phyloP scores from a whole-genome alignment of 2,329 filamentous ascomycete species.

The Madurella fahalii region DNA sequence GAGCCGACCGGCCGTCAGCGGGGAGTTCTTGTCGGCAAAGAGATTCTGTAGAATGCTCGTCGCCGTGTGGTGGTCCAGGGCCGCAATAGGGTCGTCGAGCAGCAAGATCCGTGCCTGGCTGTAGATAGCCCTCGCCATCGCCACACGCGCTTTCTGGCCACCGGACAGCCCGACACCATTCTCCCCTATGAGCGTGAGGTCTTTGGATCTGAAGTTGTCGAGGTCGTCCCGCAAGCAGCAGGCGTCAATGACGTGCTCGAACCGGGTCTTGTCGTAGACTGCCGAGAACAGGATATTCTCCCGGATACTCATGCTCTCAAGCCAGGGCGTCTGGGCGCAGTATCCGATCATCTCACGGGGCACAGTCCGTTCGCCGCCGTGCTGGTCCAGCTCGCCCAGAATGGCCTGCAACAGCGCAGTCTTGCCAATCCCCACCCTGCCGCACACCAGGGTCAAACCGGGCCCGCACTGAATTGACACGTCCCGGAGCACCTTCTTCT shows the following conservation, averaged over 20 bases:
- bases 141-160: slow-evolving; percentile 60
- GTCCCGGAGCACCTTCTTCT: slow-evolving; percentile 46
- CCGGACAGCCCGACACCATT: slow-evolving; percentile 61
- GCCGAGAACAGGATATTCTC: slow-evolving; percentile 61
- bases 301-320: slow-evolving; percentile 61
- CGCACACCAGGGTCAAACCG: slow-evolving; percentile 54
- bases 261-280: slow-evolving; percentile 52
- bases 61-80: slow-evolving; percentile 59
- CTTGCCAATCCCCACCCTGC: slow-evolving; percentile 59
- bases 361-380: slow-evolving; percentile 44
- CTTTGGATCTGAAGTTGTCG: slow-evolving; percentile 51
- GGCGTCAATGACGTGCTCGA: slow-evolving; percentile 57
- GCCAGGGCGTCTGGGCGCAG: slow-evolving; percentile 59
- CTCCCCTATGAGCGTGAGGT: slow-evolving; percentile 57
- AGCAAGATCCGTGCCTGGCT: slow-evolving; percentile 54
- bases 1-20: slow-evolving; percentile 53
- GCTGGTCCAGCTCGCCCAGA: slow-evolving; percentile 64
- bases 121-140: slow-evolving; percentile 60
- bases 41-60: slow-evolving; percentile 58
- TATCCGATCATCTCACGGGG: slow-evolving; percentile 51
- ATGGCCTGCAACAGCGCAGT: slow-evolving; percentile 57
- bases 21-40: slow-evolving; percentile 36
- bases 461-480: slow-evolving; percentile 44
- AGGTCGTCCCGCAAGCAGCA: slow-evolving; percentile 57
- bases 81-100: slow-evolving; percentile 60